Percentiles rank a stretch among this genome's conserved stretches.
These are phyloP conservation scores for Sclerotinia nivalis DNA, from an alignment of 2,329 filamentous ascomycete genomes.

Conservation along the genomic window DNA sequence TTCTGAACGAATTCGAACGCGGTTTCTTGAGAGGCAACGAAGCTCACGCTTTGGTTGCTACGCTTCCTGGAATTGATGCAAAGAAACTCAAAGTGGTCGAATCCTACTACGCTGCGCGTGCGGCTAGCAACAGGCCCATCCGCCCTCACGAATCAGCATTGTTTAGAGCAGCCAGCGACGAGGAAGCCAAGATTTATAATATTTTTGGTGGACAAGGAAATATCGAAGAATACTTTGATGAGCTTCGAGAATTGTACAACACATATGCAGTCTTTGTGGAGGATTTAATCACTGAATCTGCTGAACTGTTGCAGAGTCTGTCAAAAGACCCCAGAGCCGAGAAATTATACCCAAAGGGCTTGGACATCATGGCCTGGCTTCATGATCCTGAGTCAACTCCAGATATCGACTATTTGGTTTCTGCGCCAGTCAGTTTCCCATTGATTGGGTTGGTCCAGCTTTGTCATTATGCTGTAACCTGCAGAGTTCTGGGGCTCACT, in stretches of 20 bases:
- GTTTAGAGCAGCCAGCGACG: slow-evolving; percentile 82
- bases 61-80: slow-evolving; percentile 82
- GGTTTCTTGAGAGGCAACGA: slow-evolving; percentile 94
- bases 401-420: slow-evolving; percentile 91
- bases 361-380: slow-evolving; percentile 93
- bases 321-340: slow-evolving; percentile 81
- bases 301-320: slow-evolving; percentile 83
- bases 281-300: slow-evolving; percentile 77
- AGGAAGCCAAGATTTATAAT: slow-evolving; percentile 81
- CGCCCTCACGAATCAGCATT: slow-evolving; percentile 93
- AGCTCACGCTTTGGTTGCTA: slow-evolving; percentile 84
- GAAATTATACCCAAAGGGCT: slow-evolving; percentile 96
- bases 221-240: slow-evolving; percentile 99
- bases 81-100: slow-evolving; percentile 91
- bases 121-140: slow-evolving; percentile 80
- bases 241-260: slow-evolving; percentile 85
- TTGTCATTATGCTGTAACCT: slow-evolving; percentile 92
- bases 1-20: slow-evolving; percentile 94
- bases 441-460: slow-evolving; percentile 95
- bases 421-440: slow-evolving; percentile 91
- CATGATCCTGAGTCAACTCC: slow-evolving; percentile 86
- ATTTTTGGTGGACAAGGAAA: slow-evolving; percentile 98
- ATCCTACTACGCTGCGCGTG: slow-evolving; percentile 88
- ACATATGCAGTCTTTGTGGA: slow-evolving; percentile 91
- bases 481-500: slow-evolving; percentile 84